phyloP scores from a whole-genome alignment of 352 stramenopile genomes.

The Phytopythium chamaehyphon region DNA sequence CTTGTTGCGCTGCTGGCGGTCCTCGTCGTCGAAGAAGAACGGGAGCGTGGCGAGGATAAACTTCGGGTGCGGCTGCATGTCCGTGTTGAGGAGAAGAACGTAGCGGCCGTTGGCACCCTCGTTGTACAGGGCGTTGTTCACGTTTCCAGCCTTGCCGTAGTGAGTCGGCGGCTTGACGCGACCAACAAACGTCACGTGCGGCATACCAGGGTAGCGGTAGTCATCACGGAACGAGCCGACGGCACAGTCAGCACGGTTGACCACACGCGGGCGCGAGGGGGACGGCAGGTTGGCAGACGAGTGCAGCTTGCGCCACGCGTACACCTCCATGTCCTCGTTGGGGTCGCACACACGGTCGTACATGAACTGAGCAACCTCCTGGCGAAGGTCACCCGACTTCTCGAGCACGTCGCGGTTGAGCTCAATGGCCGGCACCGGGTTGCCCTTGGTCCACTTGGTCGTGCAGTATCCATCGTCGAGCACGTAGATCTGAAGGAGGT shows the following conservation, averaged over 20 bases:
- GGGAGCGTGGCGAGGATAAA: constrained; percentile 75
- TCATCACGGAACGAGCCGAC: constrained; percentile 82
- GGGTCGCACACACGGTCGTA: constrained; percentile 84
- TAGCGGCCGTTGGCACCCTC: constrained; percentile 80
- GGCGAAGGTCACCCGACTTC: constrained; percentile 70
- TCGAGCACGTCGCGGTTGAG: constrained; percentile 79
- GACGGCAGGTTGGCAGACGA: constrained; percentile 80
- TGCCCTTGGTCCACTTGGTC: constrained; percentile 79
- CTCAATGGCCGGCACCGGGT: constrained; percentile 58
- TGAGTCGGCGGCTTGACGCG: constrained; percentile 72
- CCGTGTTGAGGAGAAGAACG: constrained; percentile 73
- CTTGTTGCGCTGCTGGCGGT: constrained; percentile 75
- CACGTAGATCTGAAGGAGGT: constrained; percentile 84
- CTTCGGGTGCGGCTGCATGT: constrained; percentile 86
- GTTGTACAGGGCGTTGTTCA: constrained; percentile 90
- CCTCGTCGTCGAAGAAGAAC: constrained; percentile 87
- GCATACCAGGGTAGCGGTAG: constrained; percentile 79
- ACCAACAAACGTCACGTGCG: constrained; percentile 73
- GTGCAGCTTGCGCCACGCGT: constrained; percentile 83
- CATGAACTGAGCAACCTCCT: constrained; percentile 87
- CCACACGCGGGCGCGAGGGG: constrained; percentile 58
- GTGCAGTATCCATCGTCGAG: constrained; percentile 83
- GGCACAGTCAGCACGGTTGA: constrained; percentile 71
- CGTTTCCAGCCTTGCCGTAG: constrained; percentile 87
- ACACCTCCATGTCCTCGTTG: constrained; percentile 86